Base-by-base conservation (phyloP, 2,329 filamentous ascomycete genomes). In the Chaetomiaceae sp. region DNA sequence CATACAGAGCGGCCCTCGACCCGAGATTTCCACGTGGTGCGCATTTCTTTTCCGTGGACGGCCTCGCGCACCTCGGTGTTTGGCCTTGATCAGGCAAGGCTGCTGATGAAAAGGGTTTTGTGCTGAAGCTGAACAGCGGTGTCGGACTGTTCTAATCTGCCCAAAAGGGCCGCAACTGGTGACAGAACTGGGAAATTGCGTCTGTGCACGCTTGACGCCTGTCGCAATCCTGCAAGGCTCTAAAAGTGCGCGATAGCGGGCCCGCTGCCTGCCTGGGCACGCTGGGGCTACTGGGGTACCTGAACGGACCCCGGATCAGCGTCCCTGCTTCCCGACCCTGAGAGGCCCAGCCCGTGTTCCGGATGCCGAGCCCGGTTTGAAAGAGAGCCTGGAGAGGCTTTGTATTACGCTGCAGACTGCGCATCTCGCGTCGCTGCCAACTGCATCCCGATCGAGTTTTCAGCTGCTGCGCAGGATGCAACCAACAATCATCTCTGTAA, bases 281-380 rank as follows among this genome's bases (percentile, higher is more conserved):
- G n/a, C n/a, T n/a, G n/a, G 25, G 9, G 5, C 25, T 5, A 27
- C 5, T 27, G 25, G 25, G 25, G 25, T 27, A 5, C 25, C 25
- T 34, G 7, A 21, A 20, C 23, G 18, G 13, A 29, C 45, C 46
- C 55, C 55, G 55, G 53, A 48, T 53, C 50, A 25, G 8, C 55
- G 52, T 58, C 45, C 55, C 55, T 55, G 45, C 34, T 58, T 53
- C 37, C 55, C 55, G 52, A 55, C 11, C 9, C 23, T 34, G 34
- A 3, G 20, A n/a, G 21, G 25, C 23, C 9, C 38, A 40, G 37
- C 44, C 37, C 37, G 33, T 21, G 29, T 36, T 43, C 44, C 25
- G 41, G 27, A 51, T 40, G 29, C 29, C 46, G 40, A 48, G 20
- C 29, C 21, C 11, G 10, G 21, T 18, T 25, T n/a, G 29, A 37